Percentiles rank a stretch among this genome's conserved stretches.
phyloP scores from a whole-genome alignment of 1,284 basidiomycete genomes.

The Sphaerobolus stellatus region DNA sequence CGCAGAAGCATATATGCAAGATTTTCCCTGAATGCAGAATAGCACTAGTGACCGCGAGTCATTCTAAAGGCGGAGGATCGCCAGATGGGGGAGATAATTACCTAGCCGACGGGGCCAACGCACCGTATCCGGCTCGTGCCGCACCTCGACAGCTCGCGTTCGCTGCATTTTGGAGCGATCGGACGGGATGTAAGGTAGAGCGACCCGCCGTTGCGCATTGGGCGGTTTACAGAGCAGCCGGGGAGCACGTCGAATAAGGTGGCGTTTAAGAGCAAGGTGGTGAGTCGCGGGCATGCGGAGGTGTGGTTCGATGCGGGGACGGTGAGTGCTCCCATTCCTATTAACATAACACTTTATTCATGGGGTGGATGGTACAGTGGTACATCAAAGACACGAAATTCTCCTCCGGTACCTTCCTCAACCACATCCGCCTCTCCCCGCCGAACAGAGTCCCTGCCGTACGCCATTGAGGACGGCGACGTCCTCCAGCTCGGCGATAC shows the following conservation, averaged over 20 bases:
- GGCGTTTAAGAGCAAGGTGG: conserved; percentile 96
- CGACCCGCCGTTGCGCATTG: conserved; percentile 76
- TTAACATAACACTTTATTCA: no score
- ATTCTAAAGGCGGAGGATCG: no score
- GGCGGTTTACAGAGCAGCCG: conserved; percentile 87
- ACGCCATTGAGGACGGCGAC: conserved; percentile 89
- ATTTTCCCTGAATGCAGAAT: no score
- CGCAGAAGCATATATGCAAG: no score
- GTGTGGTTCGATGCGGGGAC: conserved; percentile 73
- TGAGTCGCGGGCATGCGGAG: conserved; percentile 92
- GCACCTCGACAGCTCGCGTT: conserved; percentile 88
- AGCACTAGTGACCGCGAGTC: no score
- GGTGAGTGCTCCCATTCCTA: no score
- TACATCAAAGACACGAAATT: conserved; percentile 91
- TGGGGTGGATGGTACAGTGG: no score
- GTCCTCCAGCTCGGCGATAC: conserved; percentile 93
- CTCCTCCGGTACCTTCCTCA: conserved; percentile 92
- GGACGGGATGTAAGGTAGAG: conserved; percentile 74
- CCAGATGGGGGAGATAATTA: no score
- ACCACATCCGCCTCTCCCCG: conserved; percentile 86
- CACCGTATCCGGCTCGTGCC: conserved; percentile 81
- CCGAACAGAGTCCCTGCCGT: conserved; percentile 81
- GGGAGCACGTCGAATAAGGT: conserved; percentile 77
- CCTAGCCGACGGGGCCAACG: conserved; percentile 15
- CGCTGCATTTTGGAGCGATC: conserved; percentile 92